Evolutionary conservation across 176 grass and related monocot genomes (phyloP).

Genomic region (Aegilops sharonensis): DNA sequence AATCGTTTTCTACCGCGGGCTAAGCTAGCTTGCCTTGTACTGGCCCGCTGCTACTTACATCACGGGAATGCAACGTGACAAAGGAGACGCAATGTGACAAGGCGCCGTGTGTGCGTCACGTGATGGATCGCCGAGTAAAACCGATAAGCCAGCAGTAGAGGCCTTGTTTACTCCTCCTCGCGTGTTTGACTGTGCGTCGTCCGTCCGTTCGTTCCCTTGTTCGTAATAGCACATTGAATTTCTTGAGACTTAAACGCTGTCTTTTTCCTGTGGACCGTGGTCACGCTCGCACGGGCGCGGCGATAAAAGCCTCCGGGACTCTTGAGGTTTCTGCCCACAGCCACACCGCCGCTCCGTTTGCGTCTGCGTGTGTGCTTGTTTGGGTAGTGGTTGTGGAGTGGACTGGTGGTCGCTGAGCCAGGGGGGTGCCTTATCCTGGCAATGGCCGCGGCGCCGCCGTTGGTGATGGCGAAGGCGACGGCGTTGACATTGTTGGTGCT

Average conservation of each 20-base stretch:
- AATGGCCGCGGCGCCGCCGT: background rate
- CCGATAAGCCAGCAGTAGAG: background rate
- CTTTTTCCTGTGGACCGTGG: background rate
- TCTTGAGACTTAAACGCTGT: background rate
- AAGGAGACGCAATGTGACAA: constrained; percentile 6
- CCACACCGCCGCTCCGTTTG: too few species aligned
- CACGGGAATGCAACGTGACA: constrained; percentile 40
- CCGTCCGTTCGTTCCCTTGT: background rate
- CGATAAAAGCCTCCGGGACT: background rate
- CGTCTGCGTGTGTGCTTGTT: background rate
- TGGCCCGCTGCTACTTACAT: background rate
- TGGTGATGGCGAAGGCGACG: background rate
- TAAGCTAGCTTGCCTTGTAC: background rate
- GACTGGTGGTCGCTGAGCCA: background rate
- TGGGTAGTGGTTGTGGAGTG: background rate
- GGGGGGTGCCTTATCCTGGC: background rate
- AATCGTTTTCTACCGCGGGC: background rate
- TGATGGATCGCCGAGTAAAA: background rate
- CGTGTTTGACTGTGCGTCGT: background rate
- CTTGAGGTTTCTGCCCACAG: background rate
- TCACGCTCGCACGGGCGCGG: background rate
- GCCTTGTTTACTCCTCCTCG: background rate
- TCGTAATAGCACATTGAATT: background rate
- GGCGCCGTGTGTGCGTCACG: background rate
- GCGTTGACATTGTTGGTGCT: too few species aligned